These are phyloP conservation scores for Amanita thiersii DNA, from an alignment of 768 basidiomycete genomes.

Conservation along the genomic window DNA sequence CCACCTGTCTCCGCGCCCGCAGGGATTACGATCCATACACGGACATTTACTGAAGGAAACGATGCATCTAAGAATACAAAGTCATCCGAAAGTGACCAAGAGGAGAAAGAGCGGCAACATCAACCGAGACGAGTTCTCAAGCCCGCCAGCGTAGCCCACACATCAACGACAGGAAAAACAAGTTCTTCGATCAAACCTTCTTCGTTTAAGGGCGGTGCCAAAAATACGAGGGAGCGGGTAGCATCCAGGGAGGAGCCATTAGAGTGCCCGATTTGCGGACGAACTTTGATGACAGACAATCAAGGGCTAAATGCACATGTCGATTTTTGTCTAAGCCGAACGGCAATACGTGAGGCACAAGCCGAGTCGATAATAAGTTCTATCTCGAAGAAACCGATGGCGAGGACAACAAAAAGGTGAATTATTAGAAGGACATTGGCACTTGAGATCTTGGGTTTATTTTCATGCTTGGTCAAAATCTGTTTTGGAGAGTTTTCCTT, in stretches of 20 bases:
- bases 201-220: background rate
- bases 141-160: background rate
- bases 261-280: slow-evolving; percentile 67
- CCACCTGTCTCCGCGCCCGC: slow-evolving; percentile 19
- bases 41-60: too few species aligned
- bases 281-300: slow-evolving; percentile 61
- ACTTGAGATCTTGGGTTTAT: background rate
- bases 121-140: too few species aligned
- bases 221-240: background rate
- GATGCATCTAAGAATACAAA: too few species aligned
- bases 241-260: slow-evolving; percentile 22
- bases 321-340: slow-evolving; percentile 80
- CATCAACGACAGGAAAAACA: too few species aligned
- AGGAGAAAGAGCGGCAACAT: too few species aligned
- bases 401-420: slow-evolving; percentile 1
- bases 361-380: slow-evolving; percentile 21
- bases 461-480: too few species aligned
- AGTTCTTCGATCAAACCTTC: background rate
- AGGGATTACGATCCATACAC: too few species aligned
- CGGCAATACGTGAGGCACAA: slow-evolving; percentile 69
- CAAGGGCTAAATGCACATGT: slow-evolving; percentile 78
- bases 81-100: too few species aligned
- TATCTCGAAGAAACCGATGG: slow-evolving; percentile 2
- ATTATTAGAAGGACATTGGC: slow-evolving; percentile 1
- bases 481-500: too few species aligned